phyloP scores from a whole-genome alignment of 352 stramenopile species.

The Pythium folliculosum region DNA sequence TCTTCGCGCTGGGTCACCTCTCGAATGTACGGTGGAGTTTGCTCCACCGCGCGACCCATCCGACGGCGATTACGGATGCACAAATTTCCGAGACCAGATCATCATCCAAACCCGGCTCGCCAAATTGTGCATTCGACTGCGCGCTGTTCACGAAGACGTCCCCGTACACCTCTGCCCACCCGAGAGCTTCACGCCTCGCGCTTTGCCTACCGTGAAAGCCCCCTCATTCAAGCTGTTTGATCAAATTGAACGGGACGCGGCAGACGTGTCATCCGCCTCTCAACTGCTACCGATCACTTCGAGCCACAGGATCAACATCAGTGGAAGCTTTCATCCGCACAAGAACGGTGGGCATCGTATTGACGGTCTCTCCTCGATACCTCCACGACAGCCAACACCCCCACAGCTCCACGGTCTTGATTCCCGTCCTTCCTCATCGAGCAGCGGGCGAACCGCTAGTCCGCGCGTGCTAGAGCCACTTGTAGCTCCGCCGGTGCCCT shows the following conservation, averaged over 20 bases:
- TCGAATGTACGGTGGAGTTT: constrained; percentile 47
- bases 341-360: constrained; percentile 22
- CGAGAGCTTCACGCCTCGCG: constrained; percentile 33
- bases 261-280: background rate
- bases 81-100: constrained; percentile 74
- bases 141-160: constrained; percentile 24
- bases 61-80: constrained; percentile 47
- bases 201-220: constrained; percentile 40
- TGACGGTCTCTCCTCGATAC: constrained; percentile 22
- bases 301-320: constrained; percentile 19
- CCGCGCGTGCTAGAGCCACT: constrained; percentile 26
- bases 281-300: background rate
- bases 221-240: constrained; percentile 60
- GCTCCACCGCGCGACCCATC: constrained; percentile 32
- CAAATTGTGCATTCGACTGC: constrained; percentile 43
- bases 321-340: constrained; percentile 41
- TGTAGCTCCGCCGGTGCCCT: background rate
- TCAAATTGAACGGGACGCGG: constrained; percentile 39
- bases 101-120: constrained; percentile 59
- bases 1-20: constrained; percentile 13
- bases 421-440: constrained; percentile 10
- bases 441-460: constrained; percentile 18
- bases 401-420: background rate
- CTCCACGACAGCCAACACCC: constrained; percentile 13
- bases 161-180: background rate